A percentile compares a stretch with the other conserved stretches of the same genome.
phyloP scores from a whole-genome alignment of 2,329 filamentous ascomycete species.

The Aphanocladium album region DNA sequence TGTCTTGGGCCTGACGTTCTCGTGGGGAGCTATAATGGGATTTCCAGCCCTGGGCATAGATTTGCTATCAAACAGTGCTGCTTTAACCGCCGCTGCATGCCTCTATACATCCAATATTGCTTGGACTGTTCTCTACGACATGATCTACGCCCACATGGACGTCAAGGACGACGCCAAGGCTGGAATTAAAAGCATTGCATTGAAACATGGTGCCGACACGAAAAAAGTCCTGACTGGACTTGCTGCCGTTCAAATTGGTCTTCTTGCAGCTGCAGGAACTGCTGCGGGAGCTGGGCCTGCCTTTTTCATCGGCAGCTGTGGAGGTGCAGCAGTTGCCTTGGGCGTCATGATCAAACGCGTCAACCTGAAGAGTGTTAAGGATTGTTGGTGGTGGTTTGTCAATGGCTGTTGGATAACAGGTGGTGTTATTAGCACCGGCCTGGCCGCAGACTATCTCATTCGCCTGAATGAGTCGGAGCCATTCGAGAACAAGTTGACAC shows the following conservation, averaged over 20 bases:
- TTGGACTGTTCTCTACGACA: slow-evolving; percentile 87
- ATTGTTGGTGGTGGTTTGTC: slow-evolving; percentile 75
- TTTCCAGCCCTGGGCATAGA: slow-evolving; percentile 79
- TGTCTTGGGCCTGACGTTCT: slow-evolving; percentile 78
- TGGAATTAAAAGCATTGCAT: slow-evolving; percentile 82
- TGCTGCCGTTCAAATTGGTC: slow-evolving; percentile 61
- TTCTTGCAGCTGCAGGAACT: slow-evolving; percentile 65
- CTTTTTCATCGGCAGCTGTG: slow-evolving; percentile 64
- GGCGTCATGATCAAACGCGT: slow-evolving; percentile 64
- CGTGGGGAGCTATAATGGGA: slow-evolving; percentile 84
- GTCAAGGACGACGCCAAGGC: slow-evolving; percentile 80
- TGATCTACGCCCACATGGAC: slow-evolving; percentile 92
- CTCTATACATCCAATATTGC: slow-evolving; percentile 75
- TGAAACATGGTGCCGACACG: slow-evolving; percentile 72
- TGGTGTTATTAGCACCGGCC: slow-evolving; percentile 53
- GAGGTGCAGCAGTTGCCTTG: slow-evolving; percentile 56
- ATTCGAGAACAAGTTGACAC: neutral
- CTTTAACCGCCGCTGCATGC: slow-evolving; percentile 60
- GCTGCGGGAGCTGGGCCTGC: slow-evolving; percentile 63
- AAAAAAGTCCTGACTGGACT: slow-evolving; percentile 70
- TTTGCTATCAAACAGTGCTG: slow-evolving; percentile 57
- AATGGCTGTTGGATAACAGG: slow-evolving; percentile 67
- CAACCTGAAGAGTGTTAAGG: slow-evolving; percentile 58
- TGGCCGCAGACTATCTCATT: slow-evolving; percentile 55
- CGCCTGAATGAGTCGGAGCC: slow-evolving; percentile 35